Conservation (phyloP, 257 asterid genomes). For the Apocynum venetum region DNA sequence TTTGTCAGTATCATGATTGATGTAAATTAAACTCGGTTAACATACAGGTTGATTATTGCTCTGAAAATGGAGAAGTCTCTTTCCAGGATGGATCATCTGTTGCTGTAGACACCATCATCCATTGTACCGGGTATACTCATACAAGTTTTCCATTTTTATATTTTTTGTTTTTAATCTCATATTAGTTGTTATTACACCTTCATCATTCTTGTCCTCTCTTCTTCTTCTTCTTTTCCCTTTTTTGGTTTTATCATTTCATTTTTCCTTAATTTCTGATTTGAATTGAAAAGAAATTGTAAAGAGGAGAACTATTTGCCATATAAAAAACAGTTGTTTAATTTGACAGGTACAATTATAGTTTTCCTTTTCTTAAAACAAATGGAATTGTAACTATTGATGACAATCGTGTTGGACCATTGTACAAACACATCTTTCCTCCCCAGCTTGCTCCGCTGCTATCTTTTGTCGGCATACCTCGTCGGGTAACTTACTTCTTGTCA, state of each 20-base stretch:
- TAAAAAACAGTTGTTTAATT: not conserved
- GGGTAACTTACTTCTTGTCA: constrained; percentile 19
- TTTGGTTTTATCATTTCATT: no score
- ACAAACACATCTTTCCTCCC: constrained; percentile 61
- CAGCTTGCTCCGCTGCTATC: constrained; percentile 51
- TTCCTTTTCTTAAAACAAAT: constrained; percentile 54
- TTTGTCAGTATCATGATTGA: no score
- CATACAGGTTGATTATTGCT: constrained; percentile 19
- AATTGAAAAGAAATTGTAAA: no score
- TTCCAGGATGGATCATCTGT: constrained; percentile 50
- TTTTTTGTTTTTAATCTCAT: no score
- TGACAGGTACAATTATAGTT: constrained; percentile 39
- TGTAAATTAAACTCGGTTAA: no score
- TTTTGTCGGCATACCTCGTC: constrained; percentile 43
- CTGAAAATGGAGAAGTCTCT: constrained; percentile 44
- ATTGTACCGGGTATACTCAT: constrained; percentile 50
- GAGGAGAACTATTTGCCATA: no score
- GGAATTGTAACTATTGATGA: constrained; percentile 45
- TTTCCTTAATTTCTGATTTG: no score
- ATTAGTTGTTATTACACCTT: no score
- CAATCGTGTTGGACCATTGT: constrained; percentile 57
- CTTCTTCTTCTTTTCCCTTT: no score
- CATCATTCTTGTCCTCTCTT: no score
- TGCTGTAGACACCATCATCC: constrained; percentile 48
- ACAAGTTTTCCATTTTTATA: not conserved